Conservation (phyloP, 148 eudicot species). For the Limonium bicolor region DNA sequence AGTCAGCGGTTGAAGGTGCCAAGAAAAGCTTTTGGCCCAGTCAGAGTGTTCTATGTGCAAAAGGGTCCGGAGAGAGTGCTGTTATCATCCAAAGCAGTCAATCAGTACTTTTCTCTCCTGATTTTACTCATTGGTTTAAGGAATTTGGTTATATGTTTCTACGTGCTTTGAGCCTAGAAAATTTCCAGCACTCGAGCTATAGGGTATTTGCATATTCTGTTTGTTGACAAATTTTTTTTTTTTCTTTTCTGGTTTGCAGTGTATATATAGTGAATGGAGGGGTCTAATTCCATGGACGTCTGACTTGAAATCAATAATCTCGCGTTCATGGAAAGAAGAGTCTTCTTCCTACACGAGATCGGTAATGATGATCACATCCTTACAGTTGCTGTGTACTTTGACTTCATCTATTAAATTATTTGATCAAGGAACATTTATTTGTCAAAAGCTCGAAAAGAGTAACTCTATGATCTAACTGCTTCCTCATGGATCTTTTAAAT, state of each 20-base stretch:
- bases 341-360: slow-evolving; percentile 38
- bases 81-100: slow-evolving; percentile 57
- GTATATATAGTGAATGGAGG: slow-evolving; percentile 66
- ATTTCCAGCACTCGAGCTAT: not conserved
- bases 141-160: too few relatives aligned
- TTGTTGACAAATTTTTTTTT: not conserved
- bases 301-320: slow-evolving; percentile 42
- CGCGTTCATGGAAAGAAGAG: slow-evolving; percentile 46
- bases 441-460: too few relatives aligned
- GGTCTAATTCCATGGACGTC: slow-evolving; percentile 61
- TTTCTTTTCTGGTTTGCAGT: slow-evolving; percentile 26
- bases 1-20: slow-evolving; percentile 36
- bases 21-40: slow-evolving; percentile 27
- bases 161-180: not conserved
- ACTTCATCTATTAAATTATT: too few relatives aligned
- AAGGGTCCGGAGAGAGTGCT: slow-evolving; percentile 40
- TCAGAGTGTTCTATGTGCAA: slow-evolving; percentile 23
- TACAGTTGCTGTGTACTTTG: too few relatives aligned
- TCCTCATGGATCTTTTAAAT: too few relatives aligned
- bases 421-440: too few relatives aligned
- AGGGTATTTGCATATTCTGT: slow-evolving; percentile 1
- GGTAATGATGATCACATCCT: too few relatives aligned
- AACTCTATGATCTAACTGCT: too few relatives aligned
- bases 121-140: too few relatives aligned
- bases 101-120: slow-evolving; percentile 21